A percentile compares a stretch with the other conserved stretches of the same genome.
Conservation (phyloP, 257 asterid genomes). For the Osmanthus fragrans region DNA sequence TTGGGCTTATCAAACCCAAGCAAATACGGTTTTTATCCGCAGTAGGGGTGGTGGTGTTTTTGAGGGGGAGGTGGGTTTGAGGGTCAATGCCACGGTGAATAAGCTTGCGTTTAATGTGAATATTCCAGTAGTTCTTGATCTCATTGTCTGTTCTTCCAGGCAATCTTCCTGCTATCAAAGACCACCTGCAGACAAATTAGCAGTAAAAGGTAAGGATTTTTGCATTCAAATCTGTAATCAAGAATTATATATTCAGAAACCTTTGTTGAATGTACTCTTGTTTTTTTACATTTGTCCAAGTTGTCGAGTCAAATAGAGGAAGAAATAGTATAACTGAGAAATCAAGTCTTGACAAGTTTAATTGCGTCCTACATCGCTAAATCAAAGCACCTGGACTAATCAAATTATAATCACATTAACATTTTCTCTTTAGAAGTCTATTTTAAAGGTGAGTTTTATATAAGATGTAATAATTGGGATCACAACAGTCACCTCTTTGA, state of each 20-base stretch:
- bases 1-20: constrained; percentile 29
- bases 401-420: too few relatives aligned
- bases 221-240: not conserved
- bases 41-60: not conserved
- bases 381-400: too few relatives aligned
- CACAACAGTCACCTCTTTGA: too few relatives aligned
- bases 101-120: constrained; percentile 43
- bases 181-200: constrained; percentile 33
- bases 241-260: not conserved
- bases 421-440: too few relatives aligned
- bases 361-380: not conserved
- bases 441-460: not conserved
- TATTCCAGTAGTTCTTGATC: constrained; percentile 51
- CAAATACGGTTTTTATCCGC: constrained; percentile 8
- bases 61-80: constrained; percentile 40
- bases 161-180: constrained; percentile 44
- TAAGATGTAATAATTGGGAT: too few relatives aligned
- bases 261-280: not conserved
- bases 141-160: constrained; percentile 49
- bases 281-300: not conserved
- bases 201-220: not conserved
- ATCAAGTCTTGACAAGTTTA: too few relatives aligned
- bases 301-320: not conserved
- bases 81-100: constrained; percentile 46
- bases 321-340: not conserved